phyloP scores from a whole-genome alignment of 2,329 filamentous ascomycete species.

The Exophiala xenobiotica region DNA sequence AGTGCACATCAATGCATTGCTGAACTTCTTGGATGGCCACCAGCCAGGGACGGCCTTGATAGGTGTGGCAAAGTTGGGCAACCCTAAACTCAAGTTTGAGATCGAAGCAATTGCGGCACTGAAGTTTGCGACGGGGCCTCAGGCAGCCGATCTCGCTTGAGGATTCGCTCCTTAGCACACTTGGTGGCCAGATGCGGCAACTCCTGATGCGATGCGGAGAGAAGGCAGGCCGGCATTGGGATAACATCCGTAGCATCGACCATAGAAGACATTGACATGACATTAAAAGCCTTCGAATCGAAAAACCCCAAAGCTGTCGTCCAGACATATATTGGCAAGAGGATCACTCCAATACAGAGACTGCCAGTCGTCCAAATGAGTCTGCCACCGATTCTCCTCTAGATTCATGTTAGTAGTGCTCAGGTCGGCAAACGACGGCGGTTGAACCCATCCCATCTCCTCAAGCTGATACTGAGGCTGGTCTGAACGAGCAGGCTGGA shows the following conservation, averaged over 20 bases:
- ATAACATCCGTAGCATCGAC: no score
- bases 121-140: no score
- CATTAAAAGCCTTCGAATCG: not conserved
- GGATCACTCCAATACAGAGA: slow-evolving; percentile 1
- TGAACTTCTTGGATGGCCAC: not conserved
- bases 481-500: not conserved
- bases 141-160: no score
- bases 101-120: not conserved
- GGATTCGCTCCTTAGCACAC: no score
- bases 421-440: not conserved
- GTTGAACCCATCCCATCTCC: not conserved
- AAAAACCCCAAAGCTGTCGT: not conserved
- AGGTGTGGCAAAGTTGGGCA: not conserved
- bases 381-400: not conserved
- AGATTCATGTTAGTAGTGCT: not conserved
- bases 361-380: not conserved
- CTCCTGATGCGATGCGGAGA: no score
- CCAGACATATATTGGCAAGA: not conserved
- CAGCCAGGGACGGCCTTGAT: not conserved
- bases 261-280: not conserved
- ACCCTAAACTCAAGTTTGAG: not conserved
- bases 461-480: not conserved
- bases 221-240: no score
- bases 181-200: no score
- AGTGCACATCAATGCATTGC: not conserved